A percentile compares a stretch with the other conserved stretches of the same genome.
Evolutionary conservation across 1,284 basidiomycete genomes (phyloP).

Genomic region (Fomitopsis palustris): DNA sequence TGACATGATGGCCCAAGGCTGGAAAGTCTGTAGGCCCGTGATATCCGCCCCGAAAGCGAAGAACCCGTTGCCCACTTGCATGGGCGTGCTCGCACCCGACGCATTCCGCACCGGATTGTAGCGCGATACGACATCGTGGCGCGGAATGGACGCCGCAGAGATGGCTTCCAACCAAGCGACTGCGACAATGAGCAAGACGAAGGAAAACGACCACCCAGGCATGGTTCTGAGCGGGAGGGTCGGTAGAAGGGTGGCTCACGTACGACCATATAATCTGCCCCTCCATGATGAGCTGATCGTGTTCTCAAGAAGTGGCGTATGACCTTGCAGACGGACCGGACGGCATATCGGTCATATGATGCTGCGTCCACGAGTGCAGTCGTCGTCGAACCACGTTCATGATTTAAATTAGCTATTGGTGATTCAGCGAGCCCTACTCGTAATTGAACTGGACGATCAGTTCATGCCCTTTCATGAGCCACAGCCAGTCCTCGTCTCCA

Average conservation of each 20-base stretch:
- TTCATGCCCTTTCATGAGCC: not conserved
- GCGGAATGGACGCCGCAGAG: conserved; percentile 10
- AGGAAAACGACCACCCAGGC: not conserved
- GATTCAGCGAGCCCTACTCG: not conserved
- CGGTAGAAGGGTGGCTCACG: not conserved
- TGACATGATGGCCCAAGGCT: conserved; percentile 52
- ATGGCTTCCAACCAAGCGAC: not conserved
- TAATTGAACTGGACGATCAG: not conserved
- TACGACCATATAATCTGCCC: not conserved
- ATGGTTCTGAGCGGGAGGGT: not conserved
- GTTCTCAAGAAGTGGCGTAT: not conserved
- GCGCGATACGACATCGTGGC: conserved; percentile 41
- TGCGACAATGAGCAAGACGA: not conserved
- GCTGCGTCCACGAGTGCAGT: too few relatives aligned
- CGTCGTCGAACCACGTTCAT: too few relatives aligned
- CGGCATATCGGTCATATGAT: not conserved
- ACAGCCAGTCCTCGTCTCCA: not conserved
- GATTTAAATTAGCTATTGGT: too few relatives aligned
- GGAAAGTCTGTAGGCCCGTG: conserved; percentile 55
- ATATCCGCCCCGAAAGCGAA: conserved; percentile 60
- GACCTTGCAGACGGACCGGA: not conserved
- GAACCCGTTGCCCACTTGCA: conserved; percentile 61
- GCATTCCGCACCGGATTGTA: conserved; percentile 52
- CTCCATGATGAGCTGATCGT: too few relatives aligned
- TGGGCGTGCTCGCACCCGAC: conserved; percentile 45